Evolutionary conservation across 306 rosid species (phyloP).

Genomic region (Ormosia emarginata): DNA sequence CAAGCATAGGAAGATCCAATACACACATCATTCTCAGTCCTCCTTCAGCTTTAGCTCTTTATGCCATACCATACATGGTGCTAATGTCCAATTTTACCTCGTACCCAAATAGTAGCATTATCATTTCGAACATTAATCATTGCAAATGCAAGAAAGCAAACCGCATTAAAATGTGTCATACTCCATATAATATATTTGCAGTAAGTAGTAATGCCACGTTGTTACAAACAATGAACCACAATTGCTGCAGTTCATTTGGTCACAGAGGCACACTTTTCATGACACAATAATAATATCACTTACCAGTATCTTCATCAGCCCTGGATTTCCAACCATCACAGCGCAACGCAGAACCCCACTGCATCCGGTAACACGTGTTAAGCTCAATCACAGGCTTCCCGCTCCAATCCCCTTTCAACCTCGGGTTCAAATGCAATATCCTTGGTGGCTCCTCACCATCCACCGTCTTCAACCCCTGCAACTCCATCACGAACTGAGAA

Average conservation of each 20-base stretch:
- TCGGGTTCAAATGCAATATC: conserved; percentile 86
- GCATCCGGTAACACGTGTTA: conserved; percentile 94
- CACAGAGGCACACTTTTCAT: too few relatives aligned
- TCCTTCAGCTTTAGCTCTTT: neutral
- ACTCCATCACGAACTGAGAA: conserved; percentile 73
- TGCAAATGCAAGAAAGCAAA: neutral
- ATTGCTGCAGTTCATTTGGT: too few relatives aligned
- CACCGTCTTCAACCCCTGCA: conserved; percentile 78
- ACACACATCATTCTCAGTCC: neutral
- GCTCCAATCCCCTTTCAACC: conserved; percentile 94
- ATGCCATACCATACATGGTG: neutral
- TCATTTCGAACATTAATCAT: neutral
- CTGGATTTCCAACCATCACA: conserved; percentile 93
- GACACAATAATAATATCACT: neutral
- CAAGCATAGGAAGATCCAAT: neutral
- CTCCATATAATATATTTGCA: neutral
- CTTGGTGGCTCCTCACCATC: conserved; percentile 94
- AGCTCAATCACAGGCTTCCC: conserved; percentile 82
- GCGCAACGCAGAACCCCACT: conserved; percentile 80
- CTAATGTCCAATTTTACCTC: neutral
- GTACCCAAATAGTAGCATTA: neutral
- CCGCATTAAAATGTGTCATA: neutral
- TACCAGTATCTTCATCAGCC: conserved; percentile 92
- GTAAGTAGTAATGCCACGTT: neutral
- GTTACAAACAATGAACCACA: too few relatives aligned